Evolutionary conservation across 148 eudicot genomes (phyloP).

Genomic region (Vaccinium vitisidaea): DNA sequence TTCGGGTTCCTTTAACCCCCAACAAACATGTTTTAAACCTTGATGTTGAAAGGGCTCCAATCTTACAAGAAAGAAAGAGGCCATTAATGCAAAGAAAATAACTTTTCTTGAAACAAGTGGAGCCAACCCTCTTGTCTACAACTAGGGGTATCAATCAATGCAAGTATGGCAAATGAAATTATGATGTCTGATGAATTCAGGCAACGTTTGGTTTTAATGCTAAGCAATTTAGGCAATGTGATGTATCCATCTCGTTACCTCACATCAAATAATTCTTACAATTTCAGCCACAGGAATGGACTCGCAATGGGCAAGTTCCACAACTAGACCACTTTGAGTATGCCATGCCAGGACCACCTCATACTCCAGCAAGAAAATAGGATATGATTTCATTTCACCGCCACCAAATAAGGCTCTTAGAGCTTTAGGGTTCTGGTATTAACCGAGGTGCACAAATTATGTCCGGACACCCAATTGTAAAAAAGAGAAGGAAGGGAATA

Average conservation of each 20-base stretch:
- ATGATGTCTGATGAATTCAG: neutral
- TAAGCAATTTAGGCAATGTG: neutral
- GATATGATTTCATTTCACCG: neutral
- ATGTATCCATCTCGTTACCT: neutral
- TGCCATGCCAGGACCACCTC: neutral
- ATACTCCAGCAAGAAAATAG: neutral
- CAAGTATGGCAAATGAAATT: neutral
- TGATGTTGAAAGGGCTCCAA: neutral
- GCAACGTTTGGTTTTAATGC: neutral
- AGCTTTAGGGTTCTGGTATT: neutral
- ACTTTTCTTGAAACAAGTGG: neutral
- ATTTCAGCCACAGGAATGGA: neutral
- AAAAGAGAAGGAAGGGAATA: neutral
- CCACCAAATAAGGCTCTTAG: too few species aligned
- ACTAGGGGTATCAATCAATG: neutral
- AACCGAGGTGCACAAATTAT: neutral
- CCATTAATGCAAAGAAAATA: neutral
- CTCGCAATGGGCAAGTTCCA: neutral
- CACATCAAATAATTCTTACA: constrained; percentile 6
- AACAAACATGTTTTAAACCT: neutral
- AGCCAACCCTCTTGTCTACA: neutral
- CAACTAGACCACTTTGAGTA: neutral
- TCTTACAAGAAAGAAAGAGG: neutral
- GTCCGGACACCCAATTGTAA: neutral
- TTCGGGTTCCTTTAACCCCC: too few species aligned